These are phyloP conservation scores for Eucalyptus camaldulensis DNA, from an alignment of 345 rosid species.

Conservation along the genomic window DNA sequence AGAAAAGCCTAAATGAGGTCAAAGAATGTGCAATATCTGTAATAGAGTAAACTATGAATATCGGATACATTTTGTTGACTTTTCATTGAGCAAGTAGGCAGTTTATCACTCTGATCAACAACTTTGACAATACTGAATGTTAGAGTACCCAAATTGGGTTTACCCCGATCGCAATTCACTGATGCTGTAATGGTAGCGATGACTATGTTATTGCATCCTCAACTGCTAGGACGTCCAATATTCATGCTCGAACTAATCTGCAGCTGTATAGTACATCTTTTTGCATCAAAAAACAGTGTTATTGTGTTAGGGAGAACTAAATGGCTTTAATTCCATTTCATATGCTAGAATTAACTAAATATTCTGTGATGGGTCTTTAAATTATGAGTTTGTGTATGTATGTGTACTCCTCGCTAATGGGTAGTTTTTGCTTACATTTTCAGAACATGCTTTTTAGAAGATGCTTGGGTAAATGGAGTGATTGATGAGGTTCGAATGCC, in stretches of 20 bases:
- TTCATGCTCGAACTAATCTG: not conserved
- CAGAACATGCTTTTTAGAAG: conserved; percentile 56
- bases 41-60: not conserved
- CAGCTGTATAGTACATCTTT: not conserved
- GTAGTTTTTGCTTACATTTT: not conserved
- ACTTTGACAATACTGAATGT: not conserved
- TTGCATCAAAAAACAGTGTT: not conserved
- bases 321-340: not conserved
- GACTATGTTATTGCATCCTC: not conserved
- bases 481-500: conserved; percentile 65
- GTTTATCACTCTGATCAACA: not conserved
- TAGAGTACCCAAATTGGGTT: not conserved
- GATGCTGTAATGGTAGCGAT: not conserved
- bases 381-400: not conserved
- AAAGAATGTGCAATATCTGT: not conserved
- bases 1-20: not conserved
- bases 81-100: not conserved
- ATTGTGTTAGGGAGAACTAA: not conserved
- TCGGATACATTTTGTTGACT: not conserved
- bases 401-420: not conserved
- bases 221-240: not conserved
- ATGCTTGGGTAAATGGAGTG: conserved; percentile 61
- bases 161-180: not conserved
- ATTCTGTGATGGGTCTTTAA: not conserved
- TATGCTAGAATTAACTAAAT: not conserved